Conservation (phyloP, 345 rosid genomes). For the Euclidium syriacum region DNA sequence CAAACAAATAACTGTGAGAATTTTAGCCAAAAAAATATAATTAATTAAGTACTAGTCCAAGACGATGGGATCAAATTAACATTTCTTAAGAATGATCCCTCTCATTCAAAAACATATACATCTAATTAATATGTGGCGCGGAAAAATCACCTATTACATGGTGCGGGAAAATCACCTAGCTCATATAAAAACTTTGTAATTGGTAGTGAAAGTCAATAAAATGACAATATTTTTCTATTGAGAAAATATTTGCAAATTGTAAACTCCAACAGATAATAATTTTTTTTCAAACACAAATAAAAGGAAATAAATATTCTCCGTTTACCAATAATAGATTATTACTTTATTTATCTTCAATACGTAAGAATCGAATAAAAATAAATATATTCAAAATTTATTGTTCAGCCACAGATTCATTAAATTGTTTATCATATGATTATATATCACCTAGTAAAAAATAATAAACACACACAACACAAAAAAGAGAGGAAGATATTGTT, state of each 20-base stretch:
- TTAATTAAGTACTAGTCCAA: too few relatives aligned
- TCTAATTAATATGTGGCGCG: too few relatives aligned
- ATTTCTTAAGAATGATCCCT: background rate
- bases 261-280: background rate
- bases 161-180: too few relatives aligned
- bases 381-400: background rate
- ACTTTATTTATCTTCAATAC: background rate
- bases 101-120: background rate
- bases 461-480: too few relatives aligned
- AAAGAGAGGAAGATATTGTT: background rate
- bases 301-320: background rate
- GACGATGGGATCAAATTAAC: too few relatives aligned
- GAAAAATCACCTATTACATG: too few relatives aligned
- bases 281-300: background rate
- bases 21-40: too few relatives aligned
- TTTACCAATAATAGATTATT: background rate
- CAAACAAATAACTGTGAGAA: too few relatives aligned
- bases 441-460: background rate
- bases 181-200: background rate
- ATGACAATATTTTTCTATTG: background rate
- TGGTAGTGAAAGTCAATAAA: background rate
- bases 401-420: too few relatives aligned
- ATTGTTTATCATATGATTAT: background rate
- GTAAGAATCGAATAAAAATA: background rate
- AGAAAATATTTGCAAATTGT: background rate